Conservation (phyloP, 2,329 filamentous ascomycete species). For the Talaromyces sp. region DNA sequence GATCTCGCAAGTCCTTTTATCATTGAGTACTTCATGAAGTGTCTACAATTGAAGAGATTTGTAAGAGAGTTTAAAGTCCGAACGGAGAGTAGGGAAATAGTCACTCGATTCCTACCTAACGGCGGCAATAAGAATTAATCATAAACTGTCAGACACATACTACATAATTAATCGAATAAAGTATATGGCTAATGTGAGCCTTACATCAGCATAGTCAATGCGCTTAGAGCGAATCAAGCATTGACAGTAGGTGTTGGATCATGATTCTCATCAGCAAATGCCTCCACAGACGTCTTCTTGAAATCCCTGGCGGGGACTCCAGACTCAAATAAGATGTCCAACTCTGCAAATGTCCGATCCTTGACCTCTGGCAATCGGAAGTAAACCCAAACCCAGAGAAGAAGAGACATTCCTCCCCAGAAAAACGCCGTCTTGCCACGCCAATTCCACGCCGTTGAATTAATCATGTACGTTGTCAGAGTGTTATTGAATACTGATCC, state of each 20-base stretch:
- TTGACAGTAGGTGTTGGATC: background rate
- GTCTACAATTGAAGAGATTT: no score
- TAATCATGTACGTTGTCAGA: slow-evolving; percentile 38
- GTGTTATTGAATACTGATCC: slow-evolving; percentile 38
- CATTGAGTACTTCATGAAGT: no score
- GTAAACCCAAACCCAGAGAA: background rate
- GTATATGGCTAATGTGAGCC: no score
- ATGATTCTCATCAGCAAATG: slow-evolving; percentile 21
- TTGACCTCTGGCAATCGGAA: slow-evolving; percentile 24
- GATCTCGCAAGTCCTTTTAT: no score
- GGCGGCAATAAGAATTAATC: no score
- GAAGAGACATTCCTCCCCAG: slow-evolving; percentile 18
- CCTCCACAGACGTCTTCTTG: slow-evolving; percentile 52
- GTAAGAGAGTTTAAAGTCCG: no score
- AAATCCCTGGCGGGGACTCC: slow-evolving; percentile 68
- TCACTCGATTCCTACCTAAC: no score
- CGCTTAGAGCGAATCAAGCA: no score
- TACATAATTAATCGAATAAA: no score
- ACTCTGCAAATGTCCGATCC: slow-evolving; percentile 32
- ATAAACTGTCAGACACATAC: no score
- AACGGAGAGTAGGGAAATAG: no score
- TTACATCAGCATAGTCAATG: no score
- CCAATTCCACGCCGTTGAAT: slow-evolving; percentile 23
- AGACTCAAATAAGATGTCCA: slow-evolving; percentile 55
- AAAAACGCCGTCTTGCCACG: slow-evolving; percentile 26